Evolutionary conservation across 1,284 basidiomycete species (phyloP).

Genomic region (Ceratobasidium sp.): DNA sequence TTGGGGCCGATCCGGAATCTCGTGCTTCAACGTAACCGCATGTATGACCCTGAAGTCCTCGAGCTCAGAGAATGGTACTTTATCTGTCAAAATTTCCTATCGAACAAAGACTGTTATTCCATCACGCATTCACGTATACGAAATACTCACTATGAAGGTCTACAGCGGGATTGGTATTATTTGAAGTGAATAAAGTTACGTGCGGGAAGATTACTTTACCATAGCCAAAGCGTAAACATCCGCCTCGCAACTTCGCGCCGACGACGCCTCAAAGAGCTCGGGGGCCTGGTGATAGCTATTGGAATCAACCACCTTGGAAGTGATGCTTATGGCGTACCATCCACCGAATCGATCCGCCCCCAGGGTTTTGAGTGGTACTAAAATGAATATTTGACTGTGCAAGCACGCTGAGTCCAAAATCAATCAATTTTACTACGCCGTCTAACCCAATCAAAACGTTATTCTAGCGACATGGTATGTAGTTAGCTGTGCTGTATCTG

Average conservation of each 20-base stretch:
- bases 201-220: background rate
- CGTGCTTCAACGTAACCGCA: no score
- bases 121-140: no score
- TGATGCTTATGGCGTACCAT: background rate
- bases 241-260: background rate
- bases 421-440: background rate
- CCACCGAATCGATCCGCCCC: background rate
- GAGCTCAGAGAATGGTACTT: no score
- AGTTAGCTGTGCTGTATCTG: no score
- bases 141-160: no score
- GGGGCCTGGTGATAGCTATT: background rate
- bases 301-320: no score
- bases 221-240: slow-evolving; percentile 14
- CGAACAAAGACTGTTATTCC: no score
- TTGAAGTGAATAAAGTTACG: no score
- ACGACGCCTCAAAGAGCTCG: background rate
- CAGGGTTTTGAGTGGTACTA: background rate
- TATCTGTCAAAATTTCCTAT: no score
- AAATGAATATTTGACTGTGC: background rate
- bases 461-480: background rate
- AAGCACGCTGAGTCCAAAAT: background rate
- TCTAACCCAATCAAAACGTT: background rate
- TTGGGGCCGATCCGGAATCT: no score
- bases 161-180: no score
- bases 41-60: no score